These are phyloP conservation scores for Cladosporium austrohemisphaericum DNA, from an alignment of 2,329 filamentous ascomycete genomes.

Conservation along the genomic window DNA sequence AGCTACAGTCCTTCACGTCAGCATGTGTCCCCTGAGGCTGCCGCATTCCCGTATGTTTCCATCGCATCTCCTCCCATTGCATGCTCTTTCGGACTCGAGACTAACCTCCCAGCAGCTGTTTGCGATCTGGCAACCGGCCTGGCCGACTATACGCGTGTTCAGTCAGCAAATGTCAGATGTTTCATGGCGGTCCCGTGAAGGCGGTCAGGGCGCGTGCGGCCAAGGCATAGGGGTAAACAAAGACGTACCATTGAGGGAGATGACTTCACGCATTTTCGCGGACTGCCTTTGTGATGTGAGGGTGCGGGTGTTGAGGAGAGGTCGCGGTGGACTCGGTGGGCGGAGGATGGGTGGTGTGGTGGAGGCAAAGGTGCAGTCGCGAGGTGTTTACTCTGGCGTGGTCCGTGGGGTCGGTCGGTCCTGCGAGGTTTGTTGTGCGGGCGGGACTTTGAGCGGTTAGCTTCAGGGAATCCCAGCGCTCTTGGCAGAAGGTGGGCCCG, in stretches of 20 bases:
- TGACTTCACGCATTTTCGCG: constrained; percentile 94
- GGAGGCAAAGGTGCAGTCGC: constrained; percentile 15
- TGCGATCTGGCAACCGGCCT: constrained; percentile 99
- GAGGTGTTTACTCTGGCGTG: constrained; percentile 16
- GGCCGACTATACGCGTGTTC: constrained; percentile 72
- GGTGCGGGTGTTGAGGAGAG: constrained; percentile 14
- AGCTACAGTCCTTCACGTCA: constrained; percentile 59
- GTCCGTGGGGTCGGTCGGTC: constrained; percentile 4
- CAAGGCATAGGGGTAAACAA: constrained; percentile 42
- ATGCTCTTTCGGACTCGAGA: constrained; percentile 32
- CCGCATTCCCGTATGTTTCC: constrained; percentile 22
- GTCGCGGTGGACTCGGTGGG: constrained; percentile 17
- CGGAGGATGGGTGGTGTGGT: constrained; percentile 20
- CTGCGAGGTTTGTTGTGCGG: constrained; percentile 8
- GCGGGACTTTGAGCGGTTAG: constrained; percentile 11
- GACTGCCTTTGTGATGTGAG: constrained; percentile 19
- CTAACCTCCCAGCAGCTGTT: constrained; percentile 99
- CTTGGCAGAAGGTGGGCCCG: constrained; percentile 3
- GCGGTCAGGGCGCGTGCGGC: constrained; percentile 41
- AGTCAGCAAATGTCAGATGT: constrained; percentile 46
- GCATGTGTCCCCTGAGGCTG: constrained; percentile 30
- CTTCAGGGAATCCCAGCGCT: constrained; percentile 9
- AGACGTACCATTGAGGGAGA: constrained; percentile 95
- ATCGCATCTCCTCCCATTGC: constrained; percentile 12
- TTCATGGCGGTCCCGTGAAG: constrained; percentile 19